Evolutionary conservation across 352 stramenopile species (phyloP).

Genomic region (Phytophthora rubi): DNA sequence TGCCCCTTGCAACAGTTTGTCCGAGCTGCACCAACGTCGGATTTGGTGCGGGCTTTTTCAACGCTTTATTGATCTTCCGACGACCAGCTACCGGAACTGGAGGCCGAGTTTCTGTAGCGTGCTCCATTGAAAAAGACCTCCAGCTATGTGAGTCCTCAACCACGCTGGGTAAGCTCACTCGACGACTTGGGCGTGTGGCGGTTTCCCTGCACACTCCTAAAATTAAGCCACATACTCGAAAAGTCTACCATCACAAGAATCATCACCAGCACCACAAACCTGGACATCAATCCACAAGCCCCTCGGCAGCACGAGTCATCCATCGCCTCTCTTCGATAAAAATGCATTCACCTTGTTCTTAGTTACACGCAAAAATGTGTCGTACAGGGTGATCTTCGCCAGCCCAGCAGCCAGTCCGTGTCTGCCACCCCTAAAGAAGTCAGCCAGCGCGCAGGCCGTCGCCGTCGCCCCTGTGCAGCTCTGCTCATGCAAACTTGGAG

Average conservation of each 20-base stretch:
- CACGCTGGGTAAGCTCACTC: neutral
- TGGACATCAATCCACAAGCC: neutral
- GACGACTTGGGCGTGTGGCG: neutral
- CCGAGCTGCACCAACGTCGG: conserved; percentile 37
- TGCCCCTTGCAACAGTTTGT: conserved; percentile 40
- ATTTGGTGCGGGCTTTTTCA: conserved; percentile 33
- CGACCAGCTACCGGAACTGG: conserved; percentile 20
- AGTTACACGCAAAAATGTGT: conserved; percentile 48
- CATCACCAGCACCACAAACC: conserved; percentile 1
- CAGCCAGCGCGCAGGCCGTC: neutral
- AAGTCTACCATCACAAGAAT: neutral
- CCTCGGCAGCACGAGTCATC: neutral
- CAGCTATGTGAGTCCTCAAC: neutral
- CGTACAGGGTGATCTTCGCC: conserved; percentile 25
- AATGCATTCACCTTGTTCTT: conserved; percentile 42
- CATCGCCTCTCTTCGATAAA: conserved; percentile 14
- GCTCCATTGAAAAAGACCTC: conserved; percentile 16
- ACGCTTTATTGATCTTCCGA: conserved; percentile 25
- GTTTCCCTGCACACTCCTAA: conserved; percentile 7
- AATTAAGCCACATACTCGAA: neutral
- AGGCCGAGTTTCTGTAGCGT: conserved; percentile 11
- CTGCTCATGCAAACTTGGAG: conserved; percentile 56
- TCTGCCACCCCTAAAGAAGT: too few relatives aligned
- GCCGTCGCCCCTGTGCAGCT: neutral
- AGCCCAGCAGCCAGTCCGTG: conserved; percentile 3